phyloP scores from a whole-genome alignment of 495 filamentous ascomycete genomes.

The Aspergillus sclerotiicarbonarius region DNA sequence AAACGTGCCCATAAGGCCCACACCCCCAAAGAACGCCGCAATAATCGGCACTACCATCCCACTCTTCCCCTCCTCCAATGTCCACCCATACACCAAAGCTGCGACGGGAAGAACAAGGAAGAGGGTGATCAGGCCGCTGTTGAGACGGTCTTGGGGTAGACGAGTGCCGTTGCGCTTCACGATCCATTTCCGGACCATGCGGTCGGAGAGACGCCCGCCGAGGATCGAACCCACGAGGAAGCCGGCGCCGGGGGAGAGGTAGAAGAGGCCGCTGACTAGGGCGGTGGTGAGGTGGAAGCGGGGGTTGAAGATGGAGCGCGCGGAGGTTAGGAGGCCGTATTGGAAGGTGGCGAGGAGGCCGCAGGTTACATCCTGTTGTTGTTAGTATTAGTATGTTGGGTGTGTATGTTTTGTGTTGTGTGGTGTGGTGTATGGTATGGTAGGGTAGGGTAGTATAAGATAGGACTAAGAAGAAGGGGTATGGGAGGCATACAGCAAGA shows the following conservation, averaged over 20 bases:
- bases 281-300: slow-evolving; percentile 67
- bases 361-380: slow-evolving; percentile 54
- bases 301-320: slow-evolving; percentile 70
- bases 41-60: slow-evolving; percentile 68
- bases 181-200: slow-evolving; percentile 62
- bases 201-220: slow-evolving; percentile 68
- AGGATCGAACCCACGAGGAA: slow-evolving; percentile 68
- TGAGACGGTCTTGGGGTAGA: slow-evolving; percentile 69
- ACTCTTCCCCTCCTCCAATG: slow-evolving; percentile 59
- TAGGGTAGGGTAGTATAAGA: neutral
- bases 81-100: slow-evolving; percentile 70
- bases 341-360: slow-evolving; percentile 66
- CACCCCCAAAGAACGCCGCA: slow-evolving; percentile 64
- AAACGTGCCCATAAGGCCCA: slow-evolving; percentile 69
- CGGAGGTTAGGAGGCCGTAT: slow-evolving; percentile 69
- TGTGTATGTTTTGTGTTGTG: neutral
- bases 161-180: slow-evolving; percentile 54
- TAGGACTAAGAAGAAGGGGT: neutral
- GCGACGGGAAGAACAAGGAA: slow-evolving; percentile 61
- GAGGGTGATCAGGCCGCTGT: slow-evolving; percentile 61
- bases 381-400: neutral
- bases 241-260: slow-evolving; percentile 69
- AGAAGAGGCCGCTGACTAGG: slow-evolving; percentile 71
- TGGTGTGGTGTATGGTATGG: neutral
- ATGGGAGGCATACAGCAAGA: slow-evolving; percentile 31